Percentiles rank a stretch among this genome's conserved stretches.
Conservation (phyloP, 2,329 filamentous ascomycete species). For the Aspergillus thermomutatus region DNA sequence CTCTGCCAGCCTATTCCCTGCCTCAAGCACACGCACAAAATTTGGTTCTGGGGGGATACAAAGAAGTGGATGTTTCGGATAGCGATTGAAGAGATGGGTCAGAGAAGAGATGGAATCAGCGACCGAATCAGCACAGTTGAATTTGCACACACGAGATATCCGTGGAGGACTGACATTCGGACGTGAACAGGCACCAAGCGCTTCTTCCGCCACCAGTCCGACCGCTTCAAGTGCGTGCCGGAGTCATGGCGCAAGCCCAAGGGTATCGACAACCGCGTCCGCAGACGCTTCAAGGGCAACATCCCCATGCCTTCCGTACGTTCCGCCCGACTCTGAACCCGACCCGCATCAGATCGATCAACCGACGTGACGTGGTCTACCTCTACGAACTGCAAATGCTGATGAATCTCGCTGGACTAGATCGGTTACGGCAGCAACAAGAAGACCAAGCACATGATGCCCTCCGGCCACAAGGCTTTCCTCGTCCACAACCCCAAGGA, state of each 20-base stretch:
- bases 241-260: constrained; percentile 98
- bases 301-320: constrained; percentile 97
- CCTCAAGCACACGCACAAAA: constrained; percentile 1
- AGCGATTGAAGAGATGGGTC: neutral
- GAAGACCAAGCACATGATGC: constrained; percentile 99
- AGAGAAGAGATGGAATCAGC: neutral
- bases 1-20: neutral
- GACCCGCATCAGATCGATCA: neutral
- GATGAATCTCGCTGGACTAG: constrained; percentile 46
- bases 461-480: constrained; percentile 99
- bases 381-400: constrained; percentile 7
- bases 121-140: neutral
- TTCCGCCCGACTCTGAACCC: constrained; percentile 25
- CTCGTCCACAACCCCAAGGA: constrained; percentile 96
- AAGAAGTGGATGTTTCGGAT: neutral
- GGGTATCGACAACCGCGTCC: constrained; percentile 99
- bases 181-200: constrained; percentile 71
- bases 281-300: constrained; percentile 94
- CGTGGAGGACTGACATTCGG: constrained; percentile 11
- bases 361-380: neutral
- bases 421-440: constrained; percentile 99
- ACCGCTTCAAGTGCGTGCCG: constrained; percentile 90
- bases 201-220: constrained; percentile 97
- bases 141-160: constrained; percentile 3
- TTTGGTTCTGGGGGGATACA: neutral